Percentiles rank a stretch among this genome's conserved stretches.
These are phyloP conservation scores for Scedosporium minutisporum DNA, from an alignment of 2,329 filamentous ascomycete genomes.

Conservation along the genomic window DNA sequence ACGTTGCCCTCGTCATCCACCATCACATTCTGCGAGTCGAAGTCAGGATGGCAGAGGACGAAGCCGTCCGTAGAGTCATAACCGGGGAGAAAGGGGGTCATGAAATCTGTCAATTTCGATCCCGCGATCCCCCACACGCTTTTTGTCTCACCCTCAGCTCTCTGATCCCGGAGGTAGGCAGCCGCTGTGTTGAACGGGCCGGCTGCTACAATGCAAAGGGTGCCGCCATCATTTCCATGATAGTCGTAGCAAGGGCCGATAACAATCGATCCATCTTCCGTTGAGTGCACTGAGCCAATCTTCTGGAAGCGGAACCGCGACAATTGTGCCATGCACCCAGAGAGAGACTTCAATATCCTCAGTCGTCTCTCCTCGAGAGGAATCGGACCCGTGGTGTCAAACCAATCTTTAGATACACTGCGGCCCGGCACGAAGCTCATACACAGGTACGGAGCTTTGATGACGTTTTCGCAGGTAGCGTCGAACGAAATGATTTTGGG, in stretches of 20 bases:
- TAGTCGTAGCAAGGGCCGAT: not conserved
- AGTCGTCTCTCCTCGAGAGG: slow-evolving; percentile 10
- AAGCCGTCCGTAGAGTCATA: slow-evolving; percentile 8
- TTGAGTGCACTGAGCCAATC: slow-evolving; percentile 8
- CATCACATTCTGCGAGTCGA: slow-evolving; percentile 13
- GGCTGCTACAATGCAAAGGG: not conserved
- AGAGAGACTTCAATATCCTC: slow-evolving; percentile 9
- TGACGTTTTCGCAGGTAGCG: slow-evolving; percentile 9
- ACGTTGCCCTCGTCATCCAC: slow-evolving; percentile 9
- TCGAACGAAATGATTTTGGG: slow-evolving; percentile 11
- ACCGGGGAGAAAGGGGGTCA: not conserved
- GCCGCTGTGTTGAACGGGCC: not conserved
- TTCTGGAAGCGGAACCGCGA: slow-evolving; percentile 9
- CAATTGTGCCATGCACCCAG: slow-evolving; percentile 10
- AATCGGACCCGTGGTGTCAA: not conserved
- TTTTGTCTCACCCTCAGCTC: not conserved
- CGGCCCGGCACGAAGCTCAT: slow-evolving; percentile 12
- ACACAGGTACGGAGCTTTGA: slow-evolving; percentile 12
- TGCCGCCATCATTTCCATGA: not conserved
- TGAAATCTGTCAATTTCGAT: not conserved
- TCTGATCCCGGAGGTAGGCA: not conserved
- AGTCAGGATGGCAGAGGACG: slow-evolving; percentile 11
- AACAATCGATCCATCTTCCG: not conserved
- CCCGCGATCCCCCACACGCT: not conserved
- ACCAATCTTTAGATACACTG: slow-evolving; percentile 9